Conservation (phyloP, 2,329 filamentous ascomycete species). For the Chrysoporthe cubensis region DNA sequence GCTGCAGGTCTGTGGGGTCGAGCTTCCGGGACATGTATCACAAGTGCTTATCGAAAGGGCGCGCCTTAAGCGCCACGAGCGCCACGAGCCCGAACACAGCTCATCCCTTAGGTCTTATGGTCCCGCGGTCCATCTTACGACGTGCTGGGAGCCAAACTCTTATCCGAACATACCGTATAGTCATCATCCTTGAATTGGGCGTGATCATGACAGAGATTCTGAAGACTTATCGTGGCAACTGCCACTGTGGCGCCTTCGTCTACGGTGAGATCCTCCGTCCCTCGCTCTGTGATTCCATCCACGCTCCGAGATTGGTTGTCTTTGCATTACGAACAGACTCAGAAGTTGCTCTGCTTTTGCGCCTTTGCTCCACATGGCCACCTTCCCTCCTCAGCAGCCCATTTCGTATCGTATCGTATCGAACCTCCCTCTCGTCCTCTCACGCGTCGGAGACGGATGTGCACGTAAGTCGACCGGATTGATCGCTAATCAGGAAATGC, state of each 20-base stretch:
- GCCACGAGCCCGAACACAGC: background rate
- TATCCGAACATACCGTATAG: background rate
- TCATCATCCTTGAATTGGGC: background rate
- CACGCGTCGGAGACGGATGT: background rate
- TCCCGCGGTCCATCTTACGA: background rate
- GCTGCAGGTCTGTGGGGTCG: background rate
- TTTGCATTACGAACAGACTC: too few relatives aligned
- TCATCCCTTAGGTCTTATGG: background rate
- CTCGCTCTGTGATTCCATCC: background rate
- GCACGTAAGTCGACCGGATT: background rate
- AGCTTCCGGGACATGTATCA: background rate
- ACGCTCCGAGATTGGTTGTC: background rate
- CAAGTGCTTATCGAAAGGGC: background rate
- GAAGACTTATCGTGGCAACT: slow-evolving; percentile 58
- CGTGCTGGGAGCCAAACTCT: background rate
- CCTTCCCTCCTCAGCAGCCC: background rate
- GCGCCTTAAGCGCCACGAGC: background rate
- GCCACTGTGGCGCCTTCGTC: slow-evolving; percentile 59
- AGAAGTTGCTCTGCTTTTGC: too few relatives aligned
- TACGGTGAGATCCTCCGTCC: slow-evolving; percentile 47
- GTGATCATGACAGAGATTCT: slow-evolving; percentile 25
- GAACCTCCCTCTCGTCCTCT: background rate
- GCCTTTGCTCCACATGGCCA: background rate
- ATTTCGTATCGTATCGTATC: background rate
- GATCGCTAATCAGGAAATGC: background rate